Conservation (phyloP, 176 grass and related monocot species). For the Pharus latifolius region DNA sequence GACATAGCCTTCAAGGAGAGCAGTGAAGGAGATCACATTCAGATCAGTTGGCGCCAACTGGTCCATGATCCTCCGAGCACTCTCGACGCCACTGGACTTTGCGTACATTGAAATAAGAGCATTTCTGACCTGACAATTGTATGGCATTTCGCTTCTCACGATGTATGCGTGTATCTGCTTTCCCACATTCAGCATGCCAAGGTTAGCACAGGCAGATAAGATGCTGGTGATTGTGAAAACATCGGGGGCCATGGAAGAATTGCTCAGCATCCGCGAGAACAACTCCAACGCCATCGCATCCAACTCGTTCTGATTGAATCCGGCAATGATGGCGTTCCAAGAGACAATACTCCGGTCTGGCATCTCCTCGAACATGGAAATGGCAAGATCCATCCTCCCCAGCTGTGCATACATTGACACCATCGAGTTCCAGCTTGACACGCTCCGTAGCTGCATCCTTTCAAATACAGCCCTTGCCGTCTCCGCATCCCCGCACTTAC, state of each 20-base stretch:
- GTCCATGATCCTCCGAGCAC: constrained; percentile 53
- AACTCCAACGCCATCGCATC: constrained; percentile 51
- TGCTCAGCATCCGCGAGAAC: constrained; percentile 45
- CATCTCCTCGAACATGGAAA: constrained; percentile 49
- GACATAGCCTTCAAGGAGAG: constrained; percentile 79
- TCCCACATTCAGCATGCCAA: constrained; percentile 32
- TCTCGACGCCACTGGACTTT: constrained; percentile 40
- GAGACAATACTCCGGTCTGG: constrained; percentile 46
- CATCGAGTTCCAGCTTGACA: constrained; percentile 67
- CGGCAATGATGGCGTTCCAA: constrained; percentile 80
- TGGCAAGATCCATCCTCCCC: constrained; percentile 64
- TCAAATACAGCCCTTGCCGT: constrained; percentile 46
- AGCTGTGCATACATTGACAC: constrained; percentile 32
- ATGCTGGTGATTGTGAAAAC: constrained; percentile 46
- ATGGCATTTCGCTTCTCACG: constrained; percentile 25
- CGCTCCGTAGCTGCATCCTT: constrained; percentile 40
- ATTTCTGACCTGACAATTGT: constrained; percentile 39
- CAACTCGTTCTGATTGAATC: constrained; percentile 62
- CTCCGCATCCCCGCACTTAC: constrained; percentile 48
- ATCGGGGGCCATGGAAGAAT: constrained; percentile 34
- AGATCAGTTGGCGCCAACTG: constrained; percentile 28
- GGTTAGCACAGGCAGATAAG: constrained; percentile 44
- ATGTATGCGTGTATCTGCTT: constrained; percentile 53
- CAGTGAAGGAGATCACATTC: constrained; percentile 86
- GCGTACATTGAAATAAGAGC: constrained; percentile 69